Evolutionary conservation across 768 basidiomycete genomes (phyloP), one percentile per base, ranked within the genome.

Genomic region (Suillus tomentosus): DNA sequence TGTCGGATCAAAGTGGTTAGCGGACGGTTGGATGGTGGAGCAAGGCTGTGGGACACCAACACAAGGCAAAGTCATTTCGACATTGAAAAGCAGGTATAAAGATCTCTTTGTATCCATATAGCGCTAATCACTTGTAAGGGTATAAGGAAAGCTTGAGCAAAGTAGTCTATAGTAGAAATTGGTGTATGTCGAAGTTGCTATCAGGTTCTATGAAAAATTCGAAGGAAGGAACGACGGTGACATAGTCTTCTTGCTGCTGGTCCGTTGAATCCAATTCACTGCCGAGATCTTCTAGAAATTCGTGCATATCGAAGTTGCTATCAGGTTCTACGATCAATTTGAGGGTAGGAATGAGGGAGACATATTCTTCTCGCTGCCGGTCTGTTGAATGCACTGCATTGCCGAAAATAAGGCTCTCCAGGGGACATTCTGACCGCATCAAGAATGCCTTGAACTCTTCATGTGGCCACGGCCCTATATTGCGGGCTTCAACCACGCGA

Each of bases 371-470:
- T 10, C 19, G 19, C 19, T 45, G 43, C 19, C 9, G 43, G 1
- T 9, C 8, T 5, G 43, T 45, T 4, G 9, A 19, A 9, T 0
- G 10, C 43, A 45, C 10, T 10, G 9, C 1, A 10, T 3, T 19
- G 43, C 8, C 19, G 19, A 45, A 10, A 45, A n/a, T 9, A 9
- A 45, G 19, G 19, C 9, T 19, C 19, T 69, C 65, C 17, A 71
- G 65, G 10, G 70, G 70, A 40, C 71, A 71, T 31, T 4, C 5
- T 11, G 70, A 71, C 2, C 70, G 70, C 40, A 15, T 27, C 24
- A 71, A 19, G 31, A 71, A 71, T 19, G 58, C 19, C 54, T 51
- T 71, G 58, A 71, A 60, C 15, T 62, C 61, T 5, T 65, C 45
- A 19, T 69, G 64, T 27, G 48, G 65, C 70, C 70, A 73, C 4